Percentiles rank a stretch among this genome's conserved stretches.
These are phyloP conservation scores for Ogataea nakhonphanomensis DNA, from an alignment of 805 yeast genomes.

Conservation along the genomic window DNA sequence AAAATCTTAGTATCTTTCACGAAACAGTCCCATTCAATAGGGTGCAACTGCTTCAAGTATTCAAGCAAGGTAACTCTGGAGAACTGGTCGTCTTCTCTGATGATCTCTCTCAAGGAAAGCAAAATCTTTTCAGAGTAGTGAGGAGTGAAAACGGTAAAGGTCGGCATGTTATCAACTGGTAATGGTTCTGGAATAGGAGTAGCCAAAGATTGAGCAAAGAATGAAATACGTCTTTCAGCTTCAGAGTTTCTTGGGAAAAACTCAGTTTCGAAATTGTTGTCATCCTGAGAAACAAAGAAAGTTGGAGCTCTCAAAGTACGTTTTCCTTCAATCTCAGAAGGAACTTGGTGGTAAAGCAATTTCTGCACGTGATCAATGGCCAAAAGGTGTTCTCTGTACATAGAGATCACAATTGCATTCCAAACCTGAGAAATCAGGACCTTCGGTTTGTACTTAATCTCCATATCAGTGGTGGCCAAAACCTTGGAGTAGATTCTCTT, in stretches of 20 bases:
- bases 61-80: slow-evolving; percentile 92
- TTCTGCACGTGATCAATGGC: slow-evolving; percentile 99
- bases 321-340: slow-evolving; percentile 96
- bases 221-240: slow-evolving; percentile 98
- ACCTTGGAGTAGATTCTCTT: slow-evolving; percentile 98
- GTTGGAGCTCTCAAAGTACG: slow-evolving; percentile 98
- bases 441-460: slow-evolving; percentile 97
- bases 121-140: slow-evolving; percentile 94
- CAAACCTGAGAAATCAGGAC: slow-evolving; percentile 97
- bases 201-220: slow-evolving; percentile 98
- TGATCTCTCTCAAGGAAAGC: slow-evolving; percentile 90
- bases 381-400: slow-evolving; percentile 98
- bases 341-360: slow-evolving; percentile 96
- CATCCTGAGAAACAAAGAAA: slow-evolving; percentile 97
- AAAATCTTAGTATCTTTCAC: slow-evolving; percentile 93
- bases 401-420: slow-evolving; percentile 98
- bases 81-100: slow-evolving; percentile 95
- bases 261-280: slow-evolving; percentile 89
- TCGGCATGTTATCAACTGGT: slow-evolving; percentile 99
- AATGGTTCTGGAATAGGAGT: slow-evolving; percentile 98
- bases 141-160: slow-evolving; percentile 94
- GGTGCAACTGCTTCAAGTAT: slow-evolving; percentile 91
- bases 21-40: slow-evolving; percentile 96
- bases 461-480: slow-evolving; percentile 98
- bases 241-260: slow-evolving; percentile 96